phyloP scores from a whole-genome alignment of 2,329 filamentous ascomycete species.

The Neonectria neomacrospora region DNA sequence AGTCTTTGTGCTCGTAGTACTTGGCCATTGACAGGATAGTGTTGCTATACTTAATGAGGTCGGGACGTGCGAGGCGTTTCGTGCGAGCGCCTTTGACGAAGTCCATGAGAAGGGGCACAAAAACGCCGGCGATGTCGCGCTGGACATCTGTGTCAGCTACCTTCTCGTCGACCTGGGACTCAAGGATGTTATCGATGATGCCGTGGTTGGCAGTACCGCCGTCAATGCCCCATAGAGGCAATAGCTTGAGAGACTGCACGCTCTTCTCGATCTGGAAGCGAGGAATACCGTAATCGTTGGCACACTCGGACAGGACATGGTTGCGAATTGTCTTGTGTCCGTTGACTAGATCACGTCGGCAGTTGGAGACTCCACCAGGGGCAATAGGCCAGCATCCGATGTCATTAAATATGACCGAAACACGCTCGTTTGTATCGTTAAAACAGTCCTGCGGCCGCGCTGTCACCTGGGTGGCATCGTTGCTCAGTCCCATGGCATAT shows the following conservation, averaged over 20 bases:
- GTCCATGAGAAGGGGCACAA: conserved; percentile 32
- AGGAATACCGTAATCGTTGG: conserved; percentile 35
- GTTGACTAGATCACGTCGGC: conserved; percentile 36
- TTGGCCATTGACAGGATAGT: conserved; percentile 33
- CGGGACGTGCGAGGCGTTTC: conserved; percentile 21
- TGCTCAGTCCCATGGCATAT: conserved; percentile 36
- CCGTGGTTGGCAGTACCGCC: conserved; percentile 35
- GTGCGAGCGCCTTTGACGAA: conserved; percentile 36
- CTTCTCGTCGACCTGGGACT: conserved; percentile 35
- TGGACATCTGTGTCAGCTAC: conserved; percentile 28
- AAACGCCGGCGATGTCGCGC: conserved; percentile 20
- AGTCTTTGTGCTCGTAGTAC: conserved; percentile 36
- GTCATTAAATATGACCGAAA: conserved; percentile 35
- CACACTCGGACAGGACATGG: conserved; percentile 35
- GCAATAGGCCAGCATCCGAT: conserved; percentile 37
- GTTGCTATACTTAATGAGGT: conserved; percentile 36
- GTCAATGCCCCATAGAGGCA: conserved; percentile 37
- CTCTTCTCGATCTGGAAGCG: conserved; percentile 38
- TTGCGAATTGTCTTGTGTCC: conserved; percentile 36
- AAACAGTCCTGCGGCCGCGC: conserved; percentile 33
- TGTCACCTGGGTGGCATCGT: conserved; percentile 34
- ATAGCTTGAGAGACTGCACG: conserved; percentile 34
- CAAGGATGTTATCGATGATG: conserved; percentile 31
- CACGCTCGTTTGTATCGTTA: conserved; percentile 27
- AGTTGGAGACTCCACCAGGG: conserved; percentile 36